These are phyloP conservation scores for Suillus bovinus DNA, from an alignment of 768 basidiomycete species.

Conservation along the genomic window DNA sequence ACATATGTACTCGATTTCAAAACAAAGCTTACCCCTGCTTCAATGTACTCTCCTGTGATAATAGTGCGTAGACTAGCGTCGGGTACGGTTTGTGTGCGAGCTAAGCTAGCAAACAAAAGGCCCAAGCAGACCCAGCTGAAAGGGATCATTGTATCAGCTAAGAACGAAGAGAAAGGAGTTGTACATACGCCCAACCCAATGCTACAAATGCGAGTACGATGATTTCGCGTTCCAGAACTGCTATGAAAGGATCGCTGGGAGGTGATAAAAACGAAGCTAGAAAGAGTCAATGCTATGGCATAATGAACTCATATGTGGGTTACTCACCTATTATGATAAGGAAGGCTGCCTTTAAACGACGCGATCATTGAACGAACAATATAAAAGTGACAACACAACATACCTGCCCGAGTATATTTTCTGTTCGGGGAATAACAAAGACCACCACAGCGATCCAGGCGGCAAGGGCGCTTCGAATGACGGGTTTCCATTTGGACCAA, in stretches of 20 bases:
- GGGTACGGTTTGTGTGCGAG: constrained; percentile 45
- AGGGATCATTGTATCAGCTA: neutral
- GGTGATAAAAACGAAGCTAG: constrained; percentile 66
- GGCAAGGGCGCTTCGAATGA: constrained; percentile 58
- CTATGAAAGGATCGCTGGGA: constrained; percentile 66
- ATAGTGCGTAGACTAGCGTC: constrained; percentile 40
- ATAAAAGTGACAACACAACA: neutral
- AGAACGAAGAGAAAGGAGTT: neutral
- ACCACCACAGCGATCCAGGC: constrained; percentile 63
- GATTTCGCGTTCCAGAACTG: constrained; percentile 64
- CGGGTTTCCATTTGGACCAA: constrained; percentile 62
- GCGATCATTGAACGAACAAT: neutral
- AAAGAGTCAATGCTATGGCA: constrained; percentile 4
- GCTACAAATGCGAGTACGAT: constrained; percentile 50
- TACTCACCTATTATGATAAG: constrained; percentile 58
- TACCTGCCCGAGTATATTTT: constrained; percentile 59
- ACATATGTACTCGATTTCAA: neutral
- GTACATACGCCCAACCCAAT: constrained; percentile 62
- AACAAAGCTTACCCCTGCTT: constrained; percentile 39
- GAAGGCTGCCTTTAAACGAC: constrained; percentile 53
- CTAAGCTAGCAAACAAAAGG: constrained; percentile 58
- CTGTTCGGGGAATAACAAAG: constrained; percentile 54
- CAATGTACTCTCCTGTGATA: constrained; percentile 55
- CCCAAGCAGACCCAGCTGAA: constrained; percentile 67
- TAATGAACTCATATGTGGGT: too few relatives aligned